Base-by-base conservation (phyloP, 176 grass and related monocot species). In the Avena insularis region DNA sequence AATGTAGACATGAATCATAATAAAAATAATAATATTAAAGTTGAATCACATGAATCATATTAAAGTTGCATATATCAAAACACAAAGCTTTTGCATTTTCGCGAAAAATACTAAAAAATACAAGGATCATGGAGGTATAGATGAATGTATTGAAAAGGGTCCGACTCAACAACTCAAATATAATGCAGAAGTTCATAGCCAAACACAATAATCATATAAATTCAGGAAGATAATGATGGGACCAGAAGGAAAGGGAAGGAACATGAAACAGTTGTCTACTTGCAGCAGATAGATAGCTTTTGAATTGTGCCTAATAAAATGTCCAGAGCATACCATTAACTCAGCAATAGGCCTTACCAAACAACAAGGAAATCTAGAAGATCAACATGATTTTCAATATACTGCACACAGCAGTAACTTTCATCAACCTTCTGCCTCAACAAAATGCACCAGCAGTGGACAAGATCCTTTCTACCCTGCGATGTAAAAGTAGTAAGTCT, bases 301-400 rank as follows among this genome's bases (percentile, higher is more conserved):
- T 29, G 53, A 51, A 78, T 77, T 19, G 46, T 62, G 33, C 5
- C 27, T 62, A 77, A 69, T 7, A 75, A 77, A 78, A 76, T 81
- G 6, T 50, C 43, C 4, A 31, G 66, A 38, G 20, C 64, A 17
- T 36, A 82, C 63, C 8, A 20, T 62, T 71, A 83, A 35, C 63
- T 90, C 48, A 55, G 77, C 16, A 71, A 87, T 48, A 77, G 40
- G 49, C 29, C 90, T 92, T 91, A 99, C 97, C 97, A 99, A 80
- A 93, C 91, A 90, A 99, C 89, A 77, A 99, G 94, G 83, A 97
- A 99, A 87, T 99, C 97, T 79, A 99, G 69, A 94, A 99, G 94
- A 57, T 99, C 97, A 35, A 90, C 62, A 91, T 99, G 90, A 81
- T 77, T 99, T 87, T 94, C 94, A 80, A 99, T 90, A 87, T 99